These are phyloP conservation scores for Lagenaria siceraria DNA, from an alignment of 306 rosid genomes.

Conservation along the genomic window DNA sequence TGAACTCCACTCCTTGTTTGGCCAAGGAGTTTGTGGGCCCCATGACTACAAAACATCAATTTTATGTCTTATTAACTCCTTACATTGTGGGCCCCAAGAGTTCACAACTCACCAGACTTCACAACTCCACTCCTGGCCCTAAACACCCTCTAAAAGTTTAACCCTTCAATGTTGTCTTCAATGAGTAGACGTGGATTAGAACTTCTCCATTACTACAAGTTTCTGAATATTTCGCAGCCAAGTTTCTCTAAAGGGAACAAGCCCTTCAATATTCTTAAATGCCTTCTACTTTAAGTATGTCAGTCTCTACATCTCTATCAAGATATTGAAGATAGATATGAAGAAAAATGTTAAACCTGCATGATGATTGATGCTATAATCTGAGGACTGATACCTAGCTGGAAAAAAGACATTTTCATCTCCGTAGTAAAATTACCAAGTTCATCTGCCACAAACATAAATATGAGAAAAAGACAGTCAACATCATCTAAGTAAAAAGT, in stretches of 20 bases:
- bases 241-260: neutral
- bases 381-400: conserved; percentile 98
- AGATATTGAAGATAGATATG: neutral
- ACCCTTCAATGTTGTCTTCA: neutral
- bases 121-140: too few species aligned
- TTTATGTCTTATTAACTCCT: too few species aligned
- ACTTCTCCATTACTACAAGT: neutral
- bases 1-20: too few species aligned
- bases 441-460: conserved; percentile 72
- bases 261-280: neutral
- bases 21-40: too few species aligned
- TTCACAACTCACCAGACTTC: too few species aligned
- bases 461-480: neutral
- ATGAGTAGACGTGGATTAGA: neutral
- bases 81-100: too few species aligned
- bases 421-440: conserved; percentile 78
- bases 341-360: conserved; percentile 53
- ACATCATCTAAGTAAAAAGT: neutral
- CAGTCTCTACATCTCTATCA: neutral
- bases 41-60: too few species aligned
- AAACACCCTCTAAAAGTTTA: too few species aligned
- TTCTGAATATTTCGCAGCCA: neutral
- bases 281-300: neutral
- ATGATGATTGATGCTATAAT: conserved; percentile 84
- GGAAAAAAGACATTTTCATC: conserved; percentile 91